These are phyloP conservation scores for Candida gorgasii DNA, from an alignment of 805 yeast genomes.

Conservation along the genomic window DNA sequence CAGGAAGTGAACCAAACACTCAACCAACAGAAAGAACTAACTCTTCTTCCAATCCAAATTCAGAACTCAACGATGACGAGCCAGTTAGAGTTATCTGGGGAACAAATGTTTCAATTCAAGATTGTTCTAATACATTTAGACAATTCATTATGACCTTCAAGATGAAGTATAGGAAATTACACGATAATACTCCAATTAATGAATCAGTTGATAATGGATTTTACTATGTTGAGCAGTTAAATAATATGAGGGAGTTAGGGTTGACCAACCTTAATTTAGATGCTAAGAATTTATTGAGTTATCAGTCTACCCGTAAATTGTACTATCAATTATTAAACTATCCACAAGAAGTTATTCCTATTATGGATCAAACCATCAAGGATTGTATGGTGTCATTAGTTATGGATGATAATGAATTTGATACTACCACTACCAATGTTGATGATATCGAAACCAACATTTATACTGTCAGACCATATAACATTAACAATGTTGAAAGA, in stretches of 20 bases:
- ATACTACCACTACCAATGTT: slow-evolving; percentile 29
- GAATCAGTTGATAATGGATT: slow-evolving; percentile 73
- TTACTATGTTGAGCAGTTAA: slow-evolving; percentile 71
- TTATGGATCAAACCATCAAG: slow-evolving; percentile 94
- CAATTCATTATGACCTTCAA: slow-evolving; percentile 84
- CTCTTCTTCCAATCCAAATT: slow-evolving; percentile 29
- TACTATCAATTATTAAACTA: slow-evolving; percentile 86
- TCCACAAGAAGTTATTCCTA: slow-evolving; percentile 96
- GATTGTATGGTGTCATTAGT: slow-evolving; percentile 81
- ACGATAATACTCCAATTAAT: slow-evolving; percentile 40
- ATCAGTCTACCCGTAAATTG: slow-evolving; percentile 71
- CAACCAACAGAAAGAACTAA: background rate
- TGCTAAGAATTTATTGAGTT: slow-evolving; percentile 74
- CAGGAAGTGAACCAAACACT: slow-evolving; percentile 7
- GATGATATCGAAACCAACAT: slow-evolving; percentile 79
- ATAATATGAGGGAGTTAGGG: slow-evolving; percentile 75
- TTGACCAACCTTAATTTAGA: slow-evolving; percentile 84
- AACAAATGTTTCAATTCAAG: slow-evolving; percentile 91
- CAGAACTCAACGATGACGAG: slow-evolving; percentile 48
- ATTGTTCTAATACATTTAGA: slow-evolving; percentile 76
- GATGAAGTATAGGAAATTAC: slow-evolving; percentile 62
- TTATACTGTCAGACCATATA: slow-evolving; percentile 88
- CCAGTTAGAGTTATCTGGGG: slow-evolving; percentile 97
- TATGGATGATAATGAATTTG: slow-evolving; percentile 42
- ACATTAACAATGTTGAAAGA: slow-evolving; percentile 60